Percentiles rank a stretch among this genome's conserved stretches.
Evolutionary conservation across 2,329 filamentous ascomycete genomes (phyloP).

Genomic region (Ophiocordyceps australis): DNA sequence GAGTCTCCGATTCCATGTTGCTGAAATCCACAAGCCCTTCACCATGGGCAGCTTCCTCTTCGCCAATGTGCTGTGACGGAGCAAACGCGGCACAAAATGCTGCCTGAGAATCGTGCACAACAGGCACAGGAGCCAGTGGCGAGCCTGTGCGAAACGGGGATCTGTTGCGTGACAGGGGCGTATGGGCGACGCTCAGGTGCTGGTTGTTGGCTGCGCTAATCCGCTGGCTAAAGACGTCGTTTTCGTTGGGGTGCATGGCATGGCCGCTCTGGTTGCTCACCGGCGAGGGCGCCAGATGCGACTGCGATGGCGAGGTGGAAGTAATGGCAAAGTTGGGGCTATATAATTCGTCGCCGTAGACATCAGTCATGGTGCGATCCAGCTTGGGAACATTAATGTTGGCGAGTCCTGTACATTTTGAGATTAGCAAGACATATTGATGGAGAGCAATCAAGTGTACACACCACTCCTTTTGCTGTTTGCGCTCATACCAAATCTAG

Average conservation of each 20-base stretch:
- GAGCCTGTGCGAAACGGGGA: conserved; percentile 71
- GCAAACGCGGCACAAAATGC: conserved; percentile 6
- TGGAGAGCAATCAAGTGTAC: too few species aligned
- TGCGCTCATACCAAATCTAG: too few species aligned
- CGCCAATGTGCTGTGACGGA: conserved; percentile 20
- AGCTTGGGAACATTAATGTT: conserved; percentile 49
- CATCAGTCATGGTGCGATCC: conserved; percentile 70
- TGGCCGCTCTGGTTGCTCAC: too few species aligned
- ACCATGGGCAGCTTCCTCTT: conserved; percentile 9
- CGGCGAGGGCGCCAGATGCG: conserved; percentile 26
- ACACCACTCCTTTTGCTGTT: too few species aligned
- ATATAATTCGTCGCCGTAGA: conserved; percentile 72
- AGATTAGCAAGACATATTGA: too few species aligned
- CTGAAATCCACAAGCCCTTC: conserved; percentile 7
- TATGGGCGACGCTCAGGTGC: conserved; percentile 41
- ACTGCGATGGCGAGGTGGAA: conserved; percentile 30
- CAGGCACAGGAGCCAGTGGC: conserved; percentile 31
- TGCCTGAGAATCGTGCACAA: conserved; percentile 22
- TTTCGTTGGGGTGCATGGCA: too few species aligned
- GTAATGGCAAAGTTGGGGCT: conserved; percentile 48
- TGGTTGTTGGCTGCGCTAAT: conserved; percentile 65
- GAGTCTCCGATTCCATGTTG: conserved; percentile 25
- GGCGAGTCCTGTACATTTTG: conserved; percentile 22
- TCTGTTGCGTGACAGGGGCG: conserved; percentile 40
- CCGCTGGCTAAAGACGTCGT: conserved; percentile 53